Evolutionary conservation across 2,329 filamentous ascomycete genomes (phyloP).

Genomic region (Chaetomium sp.): DNA sequence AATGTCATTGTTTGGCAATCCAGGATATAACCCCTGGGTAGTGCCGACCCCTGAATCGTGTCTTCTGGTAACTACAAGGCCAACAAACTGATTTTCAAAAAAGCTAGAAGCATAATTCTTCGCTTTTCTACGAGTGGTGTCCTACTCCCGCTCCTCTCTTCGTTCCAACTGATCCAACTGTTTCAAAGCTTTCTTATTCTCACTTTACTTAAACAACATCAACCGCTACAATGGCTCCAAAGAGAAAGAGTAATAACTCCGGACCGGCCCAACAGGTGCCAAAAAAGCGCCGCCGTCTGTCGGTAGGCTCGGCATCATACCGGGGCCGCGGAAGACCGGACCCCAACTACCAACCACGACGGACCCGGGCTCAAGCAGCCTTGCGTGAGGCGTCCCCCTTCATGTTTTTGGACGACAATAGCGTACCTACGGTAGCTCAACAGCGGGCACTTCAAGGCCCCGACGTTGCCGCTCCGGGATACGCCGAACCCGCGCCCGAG

Average conservation of each 20-base stretch:
- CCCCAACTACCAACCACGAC: not conserved
- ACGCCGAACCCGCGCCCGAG: too few species aligned
- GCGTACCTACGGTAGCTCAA: not conserved
- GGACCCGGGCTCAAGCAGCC: conserved; percentile 15
- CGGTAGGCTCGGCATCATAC: not conserved
- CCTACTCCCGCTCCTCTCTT: not conserved
- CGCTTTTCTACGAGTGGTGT: not conserved
- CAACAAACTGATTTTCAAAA: not conserved
- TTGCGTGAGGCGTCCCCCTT: not conserved
- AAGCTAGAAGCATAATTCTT: not conserved
- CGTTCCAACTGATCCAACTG: not conserved
- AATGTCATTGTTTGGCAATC: not conserved
- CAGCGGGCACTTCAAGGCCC: not conserved
- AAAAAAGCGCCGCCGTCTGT: conserved; percentile 10
- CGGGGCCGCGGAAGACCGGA: not conserved
- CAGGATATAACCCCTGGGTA: not conserved
- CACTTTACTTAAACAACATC: not conserved
- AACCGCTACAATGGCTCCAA: not conserved
- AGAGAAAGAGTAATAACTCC: not conserved
- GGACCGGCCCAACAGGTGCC: not conserved
- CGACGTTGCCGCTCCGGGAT: too few species aligned
- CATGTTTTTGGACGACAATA: not conserved
- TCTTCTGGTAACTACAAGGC: not conserved
- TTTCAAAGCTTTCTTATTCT: not conserved
- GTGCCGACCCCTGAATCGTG: not conserved